Percentiles rank a stretch among this genome's conserved stretches.
These are phyloP conservation scores for Westerdykella ornata DNA, from an alignment of 2,329 filamentous ascomycete genomes.

Conservation along the genomic window DNA sequence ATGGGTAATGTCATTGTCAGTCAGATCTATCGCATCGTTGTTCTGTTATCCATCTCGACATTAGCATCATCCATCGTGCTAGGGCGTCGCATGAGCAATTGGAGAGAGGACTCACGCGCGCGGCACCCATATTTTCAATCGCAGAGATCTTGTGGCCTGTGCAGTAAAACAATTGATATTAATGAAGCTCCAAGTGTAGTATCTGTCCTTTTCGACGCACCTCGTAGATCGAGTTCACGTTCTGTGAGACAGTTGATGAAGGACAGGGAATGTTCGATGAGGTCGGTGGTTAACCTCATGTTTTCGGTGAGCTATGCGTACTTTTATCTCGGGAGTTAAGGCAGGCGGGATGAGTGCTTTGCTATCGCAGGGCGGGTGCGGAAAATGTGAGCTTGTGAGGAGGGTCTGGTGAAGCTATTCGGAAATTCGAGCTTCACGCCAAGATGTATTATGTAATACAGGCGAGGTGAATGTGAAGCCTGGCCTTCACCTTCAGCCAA, in stretches of 20 bases:
- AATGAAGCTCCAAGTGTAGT: constrained; percentile 88
- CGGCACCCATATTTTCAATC: constrained; percentile 96
- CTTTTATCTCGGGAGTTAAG: too few species aligned
- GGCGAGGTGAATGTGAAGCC: too few species aligned
- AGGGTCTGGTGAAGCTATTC: too few species aligned
- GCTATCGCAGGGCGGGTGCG: too few species aligned
- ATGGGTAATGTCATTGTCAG: constrained; percentile 90
- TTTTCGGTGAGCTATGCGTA: constrained; percentile 20
- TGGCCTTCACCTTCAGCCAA: too few species aligned
- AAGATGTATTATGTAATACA: too few species aligned
- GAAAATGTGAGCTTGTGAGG: too few species aligned
- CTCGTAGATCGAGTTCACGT: constrained; percentile 98
- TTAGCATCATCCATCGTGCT: not conserved
- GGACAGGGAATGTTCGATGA: constrained; percentile 89
- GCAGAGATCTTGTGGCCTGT: constrained; percentile 95
- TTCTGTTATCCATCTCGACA: constrained; percentile 51
- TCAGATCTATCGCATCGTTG: constrained; percentile 95
- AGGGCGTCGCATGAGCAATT: not conserved
- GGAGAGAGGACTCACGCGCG: constrained; percentile 62
- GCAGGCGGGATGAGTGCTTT: too few species aligned
- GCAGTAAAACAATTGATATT: constrained; percentile 60
- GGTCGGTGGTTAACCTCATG: constrained; percentile 93
- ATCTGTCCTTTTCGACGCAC: constrained; percentile 98
- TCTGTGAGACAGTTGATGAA: constrained; percentile 99
- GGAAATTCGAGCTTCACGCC: too few species aligned